Evolutionary conservation across 2,329 filamentous ascomycete genomes (phyloP), one percentile per base, ranked within the genome.

Genomic region (Chalara sp.): DNA sequence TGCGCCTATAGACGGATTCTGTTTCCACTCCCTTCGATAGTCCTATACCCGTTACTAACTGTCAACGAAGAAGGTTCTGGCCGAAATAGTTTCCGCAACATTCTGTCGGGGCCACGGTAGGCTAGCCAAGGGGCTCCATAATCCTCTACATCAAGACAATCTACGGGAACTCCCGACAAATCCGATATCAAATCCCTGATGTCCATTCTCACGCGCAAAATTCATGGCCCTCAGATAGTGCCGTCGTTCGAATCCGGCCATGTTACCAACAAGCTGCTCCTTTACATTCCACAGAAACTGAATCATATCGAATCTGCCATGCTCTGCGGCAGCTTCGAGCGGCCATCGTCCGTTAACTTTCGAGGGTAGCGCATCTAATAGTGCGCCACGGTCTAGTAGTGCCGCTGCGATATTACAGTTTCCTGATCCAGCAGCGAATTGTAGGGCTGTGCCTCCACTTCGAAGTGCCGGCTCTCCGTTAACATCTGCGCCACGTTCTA

Each of bases 231-330:
- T 42, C 29, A 47, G 45, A 30, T 33, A 47, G 5, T 47, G 45
- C 21, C 45, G 33, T 39, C 21, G 8, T 51, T 47, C 10, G 35
- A 42, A 51, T 42, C 39, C 35, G 35, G 8, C 44, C 12, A 28
- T 11, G 11, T 6, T 13, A 29, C 37, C 13, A 21, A 47, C 8
- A 10, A 32, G 28, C 10, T 31, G 6, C n/a, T 32, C 40, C 39
- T 31, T 53, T 7, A 32, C 33, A 4, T 60, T 53, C 4, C 62
- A 51, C 1, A 67, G 52, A 8, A 66, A 46, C 39, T 61, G 53
- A 5, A 67, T 44, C 47, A 58, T 58, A 42, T 66, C 58, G 11
- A 65, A 10, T 40, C 63, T 58, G 10, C 64, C 65, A 52, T 63
- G 42, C 47, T 60, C 62, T 1, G 66, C 65, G 40, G 67, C 67